A percentile compares a stretch with the other conserved stretches of the same genome.
These are phyloP conservation scores for Candida verbasci DNA, from an alignment of 805 yeast genomes.

Conservation along the genomic window DNA sequence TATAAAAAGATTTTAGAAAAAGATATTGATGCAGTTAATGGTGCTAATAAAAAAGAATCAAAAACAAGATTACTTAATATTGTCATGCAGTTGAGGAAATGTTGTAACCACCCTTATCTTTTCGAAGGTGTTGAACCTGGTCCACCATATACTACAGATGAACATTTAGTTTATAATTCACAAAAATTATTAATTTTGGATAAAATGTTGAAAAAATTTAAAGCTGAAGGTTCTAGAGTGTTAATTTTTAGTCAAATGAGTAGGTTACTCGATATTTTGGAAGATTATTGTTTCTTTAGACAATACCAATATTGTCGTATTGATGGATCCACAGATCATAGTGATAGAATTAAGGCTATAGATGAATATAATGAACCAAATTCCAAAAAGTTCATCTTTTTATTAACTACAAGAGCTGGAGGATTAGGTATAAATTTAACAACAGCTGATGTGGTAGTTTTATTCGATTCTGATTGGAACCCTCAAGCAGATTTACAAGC, in stretches of 20 bases:
- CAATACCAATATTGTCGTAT: slow-evolving; percentile 70
- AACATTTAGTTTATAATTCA: slow-evolving; percentile 70
- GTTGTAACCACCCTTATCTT: slow-evolving; percentile 81
- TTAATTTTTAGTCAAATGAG: slow-evolving; percentile 82
- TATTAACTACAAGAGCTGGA: slow-evolving; percentile 83
- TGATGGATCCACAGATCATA: slow-evolving; percentile 80
- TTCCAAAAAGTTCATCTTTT: slow-evolving; percentile 65
- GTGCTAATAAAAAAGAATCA: slow-evolving; percentile 68
- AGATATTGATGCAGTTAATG: slow-evolving; percentile 81
- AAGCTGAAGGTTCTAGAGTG: slow-evolving; percentile 70
- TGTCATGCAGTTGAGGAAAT: slow-evolving; percentile 80
- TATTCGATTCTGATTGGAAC: slow-evolving; percentile 83
- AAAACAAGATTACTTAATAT: slow-evolving; percentile 73
- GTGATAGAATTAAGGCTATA: slow-evolving; percentile 68
- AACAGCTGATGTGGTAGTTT: slow-evolving; percentile 71
- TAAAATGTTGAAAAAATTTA: slow-evolving; percentile 55
- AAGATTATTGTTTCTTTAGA: slow-evolving; percentile 72
- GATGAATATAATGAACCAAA: slow-evolving; percentile 79
- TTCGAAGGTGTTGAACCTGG: slow-evolving; percentile 91
- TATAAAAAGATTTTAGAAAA: slow-evolving; percentile 72
- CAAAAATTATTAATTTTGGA: slow-evolving; percentile 71
- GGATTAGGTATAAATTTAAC: slow-evolving; percentile 84
- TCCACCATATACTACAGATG: slow-evolving; percentile 83
- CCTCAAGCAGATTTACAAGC: slow-evolving; percentile 89
- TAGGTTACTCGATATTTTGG: slow-evolving; percentile 73